These are phyloP conservation scores for Chrysopogon serrulatus DNA, from an alignment of 176 grass and related monocot species.

Conservation along the genomic window DNA sequence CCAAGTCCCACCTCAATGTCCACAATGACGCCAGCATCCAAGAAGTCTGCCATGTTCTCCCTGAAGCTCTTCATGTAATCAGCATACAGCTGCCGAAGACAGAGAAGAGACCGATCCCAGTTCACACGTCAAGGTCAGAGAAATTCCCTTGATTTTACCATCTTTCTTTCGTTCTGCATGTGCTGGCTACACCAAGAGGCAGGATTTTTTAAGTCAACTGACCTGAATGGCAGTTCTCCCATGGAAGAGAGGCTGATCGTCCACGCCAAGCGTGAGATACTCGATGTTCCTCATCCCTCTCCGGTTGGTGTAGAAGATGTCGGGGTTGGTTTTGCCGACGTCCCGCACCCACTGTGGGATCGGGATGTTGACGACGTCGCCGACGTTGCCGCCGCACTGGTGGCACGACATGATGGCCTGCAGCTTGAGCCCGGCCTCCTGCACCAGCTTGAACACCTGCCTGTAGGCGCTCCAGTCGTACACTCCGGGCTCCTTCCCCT, in stretches of 20 bases:
- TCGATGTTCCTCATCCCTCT: conserved; percentile 54
- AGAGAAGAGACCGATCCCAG: background rate
- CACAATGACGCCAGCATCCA: conserved; percentile 56
- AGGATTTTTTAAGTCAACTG: background rate
- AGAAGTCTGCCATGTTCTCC: conserved; percentile 69
- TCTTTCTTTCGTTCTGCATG: background rate
- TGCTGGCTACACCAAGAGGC: background rate
- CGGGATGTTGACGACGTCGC: conserved; percentile 63
- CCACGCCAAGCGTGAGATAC: conserved; percentile 73
- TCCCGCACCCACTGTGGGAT: conserved; percentile 60
- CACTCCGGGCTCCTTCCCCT: conserved; percentile 31
- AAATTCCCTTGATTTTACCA: background rate
- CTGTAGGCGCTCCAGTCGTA: conserved; percentile 78
- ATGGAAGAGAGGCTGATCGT: conserved; percentile 67
- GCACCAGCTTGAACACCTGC: conserved; percentile 63
- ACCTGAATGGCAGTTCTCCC: conserved; percentile 82
- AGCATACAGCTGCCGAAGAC: conserved; percentile 61
- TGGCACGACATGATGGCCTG: conserved; percentile 95
- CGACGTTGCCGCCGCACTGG: conserved; percentile 81
- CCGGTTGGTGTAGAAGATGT: conserved; percentile 84
- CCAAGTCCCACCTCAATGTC: conserved; percentile 94
- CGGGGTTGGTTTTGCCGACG: conserved; percentile 28
- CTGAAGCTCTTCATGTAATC: conserved; percentile 92
- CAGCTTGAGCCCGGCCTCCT: conserved; percentile 68
- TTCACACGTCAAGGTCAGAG: background rate